Evolutionary conservation across 345 rosid species (phyloP).

Genomic region (Eucalyptus victrix): DNA sequence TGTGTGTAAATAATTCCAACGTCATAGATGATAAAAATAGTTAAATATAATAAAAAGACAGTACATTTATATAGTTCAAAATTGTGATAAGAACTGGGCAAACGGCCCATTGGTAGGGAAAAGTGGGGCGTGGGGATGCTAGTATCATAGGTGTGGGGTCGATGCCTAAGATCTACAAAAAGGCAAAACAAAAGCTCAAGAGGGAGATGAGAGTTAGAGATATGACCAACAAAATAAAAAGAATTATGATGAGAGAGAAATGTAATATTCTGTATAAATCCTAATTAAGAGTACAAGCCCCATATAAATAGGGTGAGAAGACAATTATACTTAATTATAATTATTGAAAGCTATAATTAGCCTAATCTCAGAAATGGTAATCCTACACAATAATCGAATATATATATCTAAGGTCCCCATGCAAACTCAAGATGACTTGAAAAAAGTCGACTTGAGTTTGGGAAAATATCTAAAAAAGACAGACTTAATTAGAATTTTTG

Average conservation of each 20-base stretch:
- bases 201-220: not conserved
- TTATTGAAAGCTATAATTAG: not conserved
- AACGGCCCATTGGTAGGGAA: not conserved
- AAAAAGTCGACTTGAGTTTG: not conserved
- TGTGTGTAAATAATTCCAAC: not conserved
- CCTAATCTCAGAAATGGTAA: not conserved
- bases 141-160: not conserved
- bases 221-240: too few species aligned
- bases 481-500: too few species aligned
- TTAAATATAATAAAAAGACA: not conserved
- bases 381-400: not conserved
- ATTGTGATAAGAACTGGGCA: not conserved
- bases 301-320: not conserved
- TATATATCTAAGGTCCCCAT: too few species aligned
- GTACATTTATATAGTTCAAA: not conserved
- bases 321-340: not conserved
- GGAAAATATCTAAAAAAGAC: not conserved
- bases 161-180: fast-evolving
- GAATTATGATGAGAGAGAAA: not conserved
- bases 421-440: not conserved
- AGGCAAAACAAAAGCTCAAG: not conserved
- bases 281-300: not conserved
- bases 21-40: not conserved
- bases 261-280: not conserved
- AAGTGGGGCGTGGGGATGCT: not conserved